Evolutionary conservation across 2,329 filamentous ascomycete species (phyloP), one percentile per base, ranked within the genome.

Genomic region (Beauveria sp.): DNA sequence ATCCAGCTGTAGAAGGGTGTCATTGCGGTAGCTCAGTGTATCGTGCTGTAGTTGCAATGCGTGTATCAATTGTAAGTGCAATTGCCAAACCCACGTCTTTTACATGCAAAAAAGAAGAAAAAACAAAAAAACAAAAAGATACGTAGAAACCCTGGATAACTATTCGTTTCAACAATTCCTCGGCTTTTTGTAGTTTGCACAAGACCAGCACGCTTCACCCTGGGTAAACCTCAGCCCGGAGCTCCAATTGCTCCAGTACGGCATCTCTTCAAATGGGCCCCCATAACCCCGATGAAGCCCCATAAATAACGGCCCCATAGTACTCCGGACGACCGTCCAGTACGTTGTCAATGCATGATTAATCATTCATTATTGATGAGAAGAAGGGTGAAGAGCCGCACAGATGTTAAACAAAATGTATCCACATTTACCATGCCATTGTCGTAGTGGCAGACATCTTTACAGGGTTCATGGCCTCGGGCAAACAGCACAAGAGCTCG

Each of bases 271-370:
- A 18, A 28, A 30, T 6, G 2, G 26, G 30, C 30, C 50, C 20
- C 30, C n/a, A 22, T 24, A 6, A 22, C 46, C 10, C 46, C 46
- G 30, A 14, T 14, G 24, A 3, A 38, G 40, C 26, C 40, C 53
- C 53, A 46, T 56, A 56, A 12, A 45, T 20, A 20, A 45, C 53
- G 53, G 53, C 53, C 53, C 53, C 53, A 22, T 42, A 56, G 53
- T 24, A 12, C 38, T 45, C 40, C 53, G 53, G 53, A 45, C 51
- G 53, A 43, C 40, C 40, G 24, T 26, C 16, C 38, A 55, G 22
- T 34, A 34, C 22, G 8, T 18, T 28, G 16, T 10, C 30, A 34
- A 5, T 14, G 30, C 30, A 34, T 34, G 30, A 34, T 34, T 5
- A 34, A 34, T 34, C 12, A 34, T 12, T n/a, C 1, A n/a, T 18